Conservation (phyloP, 2,329 filamentous ascomycete species). For the Phialophora tarda region DNA sequence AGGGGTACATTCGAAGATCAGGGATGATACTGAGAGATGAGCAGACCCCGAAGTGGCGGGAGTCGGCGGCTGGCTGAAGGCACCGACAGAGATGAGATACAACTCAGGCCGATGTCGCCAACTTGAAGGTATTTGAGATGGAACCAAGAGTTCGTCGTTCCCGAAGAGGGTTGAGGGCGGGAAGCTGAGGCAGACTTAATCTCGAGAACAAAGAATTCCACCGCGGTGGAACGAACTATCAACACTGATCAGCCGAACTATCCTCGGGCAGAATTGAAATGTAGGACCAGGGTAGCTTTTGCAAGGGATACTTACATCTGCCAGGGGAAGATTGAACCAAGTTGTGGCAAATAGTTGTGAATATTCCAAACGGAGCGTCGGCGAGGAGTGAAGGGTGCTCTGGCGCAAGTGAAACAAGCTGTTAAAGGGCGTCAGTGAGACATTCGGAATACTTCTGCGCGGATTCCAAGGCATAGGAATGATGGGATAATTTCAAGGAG, state of each 20-base stretch:
- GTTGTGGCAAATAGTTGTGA: constrained; percentile 19
- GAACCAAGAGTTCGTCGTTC: constrained; percentile 17
- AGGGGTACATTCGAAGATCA: constrained; percentile 31
- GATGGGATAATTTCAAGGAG: constrained; percentile 23
- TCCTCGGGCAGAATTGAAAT: constrained; percentile 28
- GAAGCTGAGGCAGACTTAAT: constrained; percentile 42
- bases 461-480: constrained; percentile 16
- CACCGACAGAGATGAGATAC: constrained; percentile 3
- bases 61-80: constrained; percentile 24
- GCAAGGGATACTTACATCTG: constrained; percentile 27
- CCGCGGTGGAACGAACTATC: constrained; percentile 46
- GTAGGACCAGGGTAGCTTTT: constrained; percentile 11
- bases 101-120: constrained; percentile 16
- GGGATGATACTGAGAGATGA: constrained; percentile 11
- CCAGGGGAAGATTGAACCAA: constrained; percentile 8
- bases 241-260: constrained; percentile 47
- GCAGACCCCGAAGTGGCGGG: constrained; percentile 6
- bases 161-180: constrained; percentile 42
- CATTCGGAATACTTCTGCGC: constrained; percentile 13
- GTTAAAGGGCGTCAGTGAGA: constrained; percentile 28
- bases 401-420: constrained; percentile 11
- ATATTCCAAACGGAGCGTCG: constrained; percentile 3
- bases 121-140: constrained; percentile 17
- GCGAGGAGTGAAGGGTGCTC: constrained; percentile 18
- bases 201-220: constrained; percentile 43